Evolutionary conservation across 306 rosid species (phyloP), one percentile per base, ranked within the genome.

Genomic region (Cucumis melo): DNA sequence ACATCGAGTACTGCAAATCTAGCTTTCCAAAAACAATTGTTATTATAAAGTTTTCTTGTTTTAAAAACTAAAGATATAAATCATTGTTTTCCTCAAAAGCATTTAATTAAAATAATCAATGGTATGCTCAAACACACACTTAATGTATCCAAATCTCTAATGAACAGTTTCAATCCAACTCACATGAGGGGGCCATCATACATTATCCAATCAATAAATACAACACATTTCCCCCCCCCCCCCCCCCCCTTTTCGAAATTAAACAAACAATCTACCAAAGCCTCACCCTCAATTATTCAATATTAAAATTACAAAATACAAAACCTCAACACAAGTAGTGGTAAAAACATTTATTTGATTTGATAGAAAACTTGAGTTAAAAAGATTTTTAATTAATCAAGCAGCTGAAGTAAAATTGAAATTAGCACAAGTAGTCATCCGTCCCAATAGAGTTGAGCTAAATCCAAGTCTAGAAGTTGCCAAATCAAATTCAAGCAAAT

Each of bases 381-480:
- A n/a, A n/a, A n/a, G n/a, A n/a, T 27, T 9, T 9, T 20, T 39
- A 20, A 20, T 41, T 66, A n/a, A 70, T 61, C 78, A 88, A 78
- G 80, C 74, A 70, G 46, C 75, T 5, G 88, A 74, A 10, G 91
- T 86, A 39, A 88, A 90, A 61, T 84, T 87, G 72, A 91, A 91
- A 82, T 87, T 86, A 54, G 72, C 81, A 64, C 97, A 91, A 6
- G 85, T 86, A 23, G 80, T 76, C 19, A 55, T 82, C 38, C 76
- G 72, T 48, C 82, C 75, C 51, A 86, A 23, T 5, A 88, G 51
- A 0, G 85, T 44, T 10, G 83, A 83, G 16, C 87, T 72, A 61
- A 91, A 88, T 8, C 94, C 94, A 56, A 91, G 87, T 57, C 85
- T 85, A 0, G 89, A 85, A 4, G 76, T 11, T 10, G 81, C 87